Base-by-base conservation (phyloP, 306 rosid genomes). In the Mimosa pudica region DNA sequence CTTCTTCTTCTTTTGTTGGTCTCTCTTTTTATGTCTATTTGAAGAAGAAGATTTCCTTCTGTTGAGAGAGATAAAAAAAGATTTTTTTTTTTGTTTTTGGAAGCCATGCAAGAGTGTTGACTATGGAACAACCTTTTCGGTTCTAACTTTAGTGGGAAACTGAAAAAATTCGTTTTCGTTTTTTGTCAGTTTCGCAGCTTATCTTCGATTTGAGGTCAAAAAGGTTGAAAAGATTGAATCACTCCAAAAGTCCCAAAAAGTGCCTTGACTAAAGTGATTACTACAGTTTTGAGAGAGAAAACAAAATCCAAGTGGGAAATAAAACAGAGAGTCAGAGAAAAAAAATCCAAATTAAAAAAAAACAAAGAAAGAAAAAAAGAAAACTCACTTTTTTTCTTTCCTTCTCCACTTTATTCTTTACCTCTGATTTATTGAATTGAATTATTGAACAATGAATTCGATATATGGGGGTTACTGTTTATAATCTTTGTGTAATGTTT, bases 91-190 rank as follows among this genome's bases (percentile, higher is more conserved):
- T 24, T 46, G 48, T 5, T 69, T 70, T 58, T 17, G 32, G 81
- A 73, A 44, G 82, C 84, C 86, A 82, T 87, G 90, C 91, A 75
- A 81, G 89, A 55, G 88, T 84, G 91, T 91, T 90, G 97, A 92
- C 98, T 71, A 90, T 73, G 86, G 80, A 87, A 72, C 80, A 78
- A 49, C 89, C 32, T 82, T 86, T 88, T 85, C 81, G 38, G 76
- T 62, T 69, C 82, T 84, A 84, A 81, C 79, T 62, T 73, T 86
- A 68, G 74, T 57, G 35, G 30, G 17, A 67, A 16, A 80, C 42
- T 38, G 77, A 84, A 83, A 57, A 57, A 54, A 54, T 17, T n/a
- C 30, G 24, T 17, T 17, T 84, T 84, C 67, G 73, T 73, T 73
- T 38, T 71, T 83, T 87, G 85, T 86, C 86, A 67, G 90, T 80